A percentile compares a stretch with the other conserved stretches of the same genome.
These are phyloP conservation scores for Aspergillus vadensis DNA, from an alignment of 2,329 filamentous ascomycete genomes.

Conservation along the genomic window DNA sequence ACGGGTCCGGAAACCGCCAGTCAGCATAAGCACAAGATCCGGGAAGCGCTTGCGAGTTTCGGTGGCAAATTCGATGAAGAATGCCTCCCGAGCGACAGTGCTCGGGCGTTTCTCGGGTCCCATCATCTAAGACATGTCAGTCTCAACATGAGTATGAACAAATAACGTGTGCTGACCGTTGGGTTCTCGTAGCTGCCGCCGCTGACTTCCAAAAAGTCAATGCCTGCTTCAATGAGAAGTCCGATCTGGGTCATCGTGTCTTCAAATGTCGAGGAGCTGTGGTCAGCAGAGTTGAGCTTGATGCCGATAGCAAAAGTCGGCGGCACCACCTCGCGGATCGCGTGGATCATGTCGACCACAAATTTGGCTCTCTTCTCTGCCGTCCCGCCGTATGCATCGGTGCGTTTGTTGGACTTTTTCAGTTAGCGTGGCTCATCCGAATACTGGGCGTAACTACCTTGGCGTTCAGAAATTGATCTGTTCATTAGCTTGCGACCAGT, in stretches of 20 bases:
- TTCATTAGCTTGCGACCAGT: neutral
- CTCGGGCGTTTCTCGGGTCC: slow-evolving; percentile 37
- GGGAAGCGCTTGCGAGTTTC: slow-evolving; percentile 52
- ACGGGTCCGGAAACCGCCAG: slow-evolving; percentile 63
- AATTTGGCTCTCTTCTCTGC: slow-evolving; percentile 50
- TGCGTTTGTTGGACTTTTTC: slow-evolving; percentile 48
- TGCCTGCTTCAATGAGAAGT: slow-evolving; percentile 42
- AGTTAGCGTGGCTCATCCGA: neutral
- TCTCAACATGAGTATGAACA: neutral
- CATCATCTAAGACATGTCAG: slow-evolving; percentile 39
- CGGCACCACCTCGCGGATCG: slow-evolving; percentile 46
- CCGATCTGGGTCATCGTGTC: slow-evolving; percentile 62
- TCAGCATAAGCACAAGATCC: slow-evolving; percentile 56
- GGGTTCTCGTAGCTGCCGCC: slow-evolving; percentile 64
- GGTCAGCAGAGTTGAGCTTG: slow-evolving; percentile 56
- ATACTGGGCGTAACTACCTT: slow-evolving; percentile 30
- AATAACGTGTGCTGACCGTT: slow-evolving; percentile 33
- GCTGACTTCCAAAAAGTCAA: slow-evolving; percentile 70
- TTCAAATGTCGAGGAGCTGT: slow-evolving; percentile 40
- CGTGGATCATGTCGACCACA: slow-evolving; percentile 48
- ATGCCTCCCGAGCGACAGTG: slow-evolving; percentile 63
- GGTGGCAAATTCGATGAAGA: slow-evolving; percentile 68
- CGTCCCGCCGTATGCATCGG: slow-evolving; percentile 52
- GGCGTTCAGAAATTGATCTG: slow-evolving; percentile 41
- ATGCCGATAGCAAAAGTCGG: slow-evolving; percentile 50